These are phyloP conservation scores for Xylaria sp. DNA, from an alignment of 2,329 filamentous ascomycete species.

Conservation along the genomic window DNA sequence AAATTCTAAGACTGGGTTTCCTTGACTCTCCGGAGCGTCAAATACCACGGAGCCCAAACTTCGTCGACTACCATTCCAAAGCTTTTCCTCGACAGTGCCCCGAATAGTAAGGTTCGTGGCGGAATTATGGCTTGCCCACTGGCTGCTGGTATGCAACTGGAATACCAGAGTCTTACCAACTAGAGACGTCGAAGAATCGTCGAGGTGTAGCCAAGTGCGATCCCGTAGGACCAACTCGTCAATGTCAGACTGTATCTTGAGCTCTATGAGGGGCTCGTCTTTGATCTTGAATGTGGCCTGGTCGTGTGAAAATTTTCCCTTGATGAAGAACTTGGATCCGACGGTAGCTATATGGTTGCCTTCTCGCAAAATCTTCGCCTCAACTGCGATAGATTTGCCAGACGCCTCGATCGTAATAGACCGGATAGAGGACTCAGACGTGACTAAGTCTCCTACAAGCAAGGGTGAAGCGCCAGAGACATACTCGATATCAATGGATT, in stretches of 20 bases:
- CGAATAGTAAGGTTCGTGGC: conserved; percentile 18
- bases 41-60: conserved; percentile 26
- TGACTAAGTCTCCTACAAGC: conserved; percentile 92
- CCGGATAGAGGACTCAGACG: conserved; percentile 94
- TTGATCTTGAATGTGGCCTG: conserved; percentile 28
- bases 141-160: conserved; percentile 21
- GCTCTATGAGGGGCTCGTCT: conserved; percentile 29
- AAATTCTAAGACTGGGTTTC: conserved; percentile 36
- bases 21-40: conserved; percentile 18
- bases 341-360: conserved; percentile 33
- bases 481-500: conserved; percentile 99
- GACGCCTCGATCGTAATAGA: conserved; percentile 93
- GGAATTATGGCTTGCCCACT: conserved; percentile 3
- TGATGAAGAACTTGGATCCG: conserved; percentile 37
- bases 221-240: conserved; percentile 34
- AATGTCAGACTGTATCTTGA: conserved; percentile 27
- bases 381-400: conserved; percentile 34
- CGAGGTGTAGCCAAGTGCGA: conserved; percentile 31
- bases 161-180: conserved; percentile 30
- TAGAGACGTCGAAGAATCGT: conserved; percentile 16
- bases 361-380: conserved; percentile 30
- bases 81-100: conserved; percentile 30
- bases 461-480: conserved; percentile 91
- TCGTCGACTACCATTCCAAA: conserved; percentile 27
- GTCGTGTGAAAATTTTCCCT: conserved; percentile 32